Base-by-base conservation (phyloP, 2,329 filamentous ascomycete species). In the Aspergillus ochraceus region DNA sequence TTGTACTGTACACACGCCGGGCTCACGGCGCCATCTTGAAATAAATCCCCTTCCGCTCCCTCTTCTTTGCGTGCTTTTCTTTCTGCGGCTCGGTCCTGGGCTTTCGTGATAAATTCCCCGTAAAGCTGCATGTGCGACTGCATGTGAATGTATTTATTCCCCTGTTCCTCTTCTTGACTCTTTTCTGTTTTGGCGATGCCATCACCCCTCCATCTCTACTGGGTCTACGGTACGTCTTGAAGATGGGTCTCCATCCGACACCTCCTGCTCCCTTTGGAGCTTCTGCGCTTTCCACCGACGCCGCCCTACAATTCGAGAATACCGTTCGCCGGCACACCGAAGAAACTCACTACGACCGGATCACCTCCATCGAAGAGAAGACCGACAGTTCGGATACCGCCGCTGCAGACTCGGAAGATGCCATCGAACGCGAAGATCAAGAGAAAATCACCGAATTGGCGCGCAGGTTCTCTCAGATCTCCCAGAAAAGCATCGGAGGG, bases 401-500 rank as follows among this genome's bases (percentile, higher is more conserved):
- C 9, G 64, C 55, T 20, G 62, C 62, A 9, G 63, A 65, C 6
- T 66, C 67, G 2, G 69, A 71, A 8, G 63, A 70, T 36, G 68
- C 64, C 4, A 65, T 73, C n/a, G 62, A 58, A 24, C 60, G 60
- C 26, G 64, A 61, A 20, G 62, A 64, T 14, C 65, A 70, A 24
- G 55, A 67, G 24, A 65, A 71, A 32, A 70, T 76, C 14, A 65
- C 65, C 4, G 60, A 64, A 3, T 59, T 76, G 1, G 74, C 74
- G 26, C 70, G 70, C 6, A 70, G 66, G 5, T 57, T 76, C 9
- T 76, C 74, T 0, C 67, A 61, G 6, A 53, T 71, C 3, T 76
- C 74, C 2, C 64, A 62, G 3, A 68, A 70, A n/a, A 65, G 58
- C 32, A 66, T 60, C 39, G n/a, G 49, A 6, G 59, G 42, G 5